Evolutionary conservation across 345 rosid species (phyloP), one percentile per base, ranked within the genome.

Genomic region (Atalantia buxifolia): DNA sequence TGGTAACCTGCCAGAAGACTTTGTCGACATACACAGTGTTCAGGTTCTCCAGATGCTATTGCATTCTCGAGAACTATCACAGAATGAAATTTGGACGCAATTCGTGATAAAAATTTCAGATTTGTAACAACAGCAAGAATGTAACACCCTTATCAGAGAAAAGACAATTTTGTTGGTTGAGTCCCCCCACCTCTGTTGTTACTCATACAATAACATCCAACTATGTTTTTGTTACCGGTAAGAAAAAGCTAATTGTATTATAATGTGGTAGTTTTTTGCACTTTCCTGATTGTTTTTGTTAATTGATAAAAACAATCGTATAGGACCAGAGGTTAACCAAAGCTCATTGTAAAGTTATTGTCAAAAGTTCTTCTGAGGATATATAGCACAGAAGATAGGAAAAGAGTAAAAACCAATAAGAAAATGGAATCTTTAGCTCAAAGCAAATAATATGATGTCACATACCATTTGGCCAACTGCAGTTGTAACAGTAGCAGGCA

Each of bases 381-480:
- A 57, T 36, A 36, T 28, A 70, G 24, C 12, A 69, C 22, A 48
- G 18, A 45, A 16, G 22, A 76, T 53, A 57, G 38, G 40, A 13
- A 19, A 21, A 75, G 69, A 69, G 73, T 16, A 25, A 64, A 61
- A 73, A 56, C 71, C 65, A 62, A 53, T 36, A 68, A 79, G 60
- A 55, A 19, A 77, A 38, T 65, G 56, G 5, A 61, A 24, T 55
- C 63, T 76, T 40, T 18, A n/a, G 73, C 72, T 1, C 31, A 3
- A 78, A 69, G 78, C 7, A 79, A 50, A 45, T 33, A 50, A 27
- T 64, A 13, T 45, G 18, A 50, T 24, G n/a, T 42, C 40, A 66
- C 81, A 9, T 85, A 94, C 98, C 99, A 93, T 92, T 78, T 92
- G 91, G 72, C 94, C 97, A 81, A 89, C 75, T 65, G 98, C 91